Base-by-base conservation (phyloP, 2,329 filamentous ascomycete genomes). In the Xylariaceae sp. region DNA sequence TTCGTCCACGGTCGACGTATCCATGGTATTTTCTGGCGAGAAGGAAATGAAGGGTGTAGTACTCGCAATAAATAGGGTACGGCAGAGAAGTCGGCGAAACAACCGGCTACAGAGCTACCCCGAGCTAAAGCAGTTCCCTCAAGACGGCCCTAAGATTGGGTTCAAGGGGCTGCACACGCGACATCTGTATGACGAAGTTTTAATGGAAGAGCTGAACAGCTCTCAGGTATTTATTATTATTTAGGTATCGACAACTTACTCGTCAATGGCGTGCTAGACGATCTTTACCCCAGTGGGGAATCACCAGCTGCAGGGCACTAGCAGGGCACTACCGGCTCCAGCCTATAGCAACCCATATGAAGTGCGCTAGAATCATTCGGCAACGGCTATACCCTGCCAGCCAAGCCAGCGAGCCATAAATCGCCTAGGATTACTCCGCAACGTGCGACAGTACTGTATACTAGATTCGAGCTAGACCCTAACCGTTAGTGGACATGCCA, bases 231-330 rank as follows among this genome's bases (percentile, higher is more conserved):
- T 39, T 20, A 23, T 36, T 26, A 36, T 32, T n/a, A n/a, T n/a
- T n/a, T n/a, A 18, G 13, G 10, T 10, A 10, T 35, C 6, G 10
- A 40, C 33, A 27, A 27, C 20, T 46, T 48, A 55, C 50, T 48
- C 42, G 15, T 36, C 26, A 36, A 64, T 64, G 62, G 43, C 62
- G 62, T 64, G 62, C 60, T 64, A 50, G 57, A 41, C 15, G 29
- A 57, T 56, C 53, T 48, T 50, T 50, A 48, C 23, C 50, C 30
- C 27, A 37, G 30, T 45, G 29, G 3, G 2, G 24, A 9, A 30
- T 16, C 13, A 24, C 21, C 32, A 11, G 27, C 35, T 47, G 42
- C 41, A 41, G 30, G 39, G 10, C 33, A 5, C n/a, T n/a, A n/a
- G n/a, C n/a, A n/a, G n/a, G n/a, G n/a, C n/a, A n/a, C n/a, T n/a